Base-by-base conservation (phyloP, 768 basidiomycete species). In the Auricularia sp. region DNA sequence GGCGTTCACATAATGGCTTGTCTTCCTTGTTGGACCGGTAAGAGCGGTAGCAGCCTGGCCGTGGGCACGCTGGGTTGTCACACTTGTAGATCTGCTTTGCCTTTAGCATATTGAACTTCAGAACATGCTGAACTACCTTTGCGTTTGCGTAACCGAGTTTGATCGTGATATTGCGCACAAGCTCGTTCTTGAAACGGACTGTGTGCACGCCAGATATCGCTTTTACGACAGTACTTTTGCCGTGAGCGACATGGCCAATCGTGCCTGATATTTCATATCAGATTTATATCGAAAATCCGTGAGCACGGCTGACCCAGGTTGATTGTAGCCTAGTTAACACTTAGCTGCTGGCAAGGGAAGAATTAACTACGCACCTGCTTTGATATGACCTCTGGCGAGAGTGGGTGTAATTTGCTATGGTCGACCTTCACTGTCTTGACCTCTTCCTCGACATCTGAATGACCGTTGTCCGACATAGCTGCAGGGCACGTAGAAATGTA, bases 111-210 rank as follows among this genome's bases (percentile, higher is more conserved):
- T 6, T 61, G 47, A 36, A 21, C 58, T 61, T 29, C 44, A 14
- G 18, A 39, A 59, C 29, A 61, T 16, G 60, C 21, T n/a, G 12
- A 42, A 29, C 11, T 35, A 95, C 94, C 79, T 98, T 99, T 53
- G 97, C 97, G 71, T 99, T 99, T 58, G 97, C 97, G 74, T 98
- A 99, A 66, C 97, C 97, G 59, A 99, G 84, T 80, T 99, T 98
- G 79, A 99, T 99, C 23, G 96, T 99, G 71, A 98, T 99, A 77
- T 99, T 99, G 67, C 96, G 82, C 66, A 98, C 97, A 64, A 98
- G 85, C 77, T 99, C 97, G 76, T 98, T 98, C 82, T 99, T 99
- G 78, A 99, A 98, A 70, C 96, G 85, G 59, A 98, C 97, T 18
- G 97, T 98, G 85, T 91, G 90, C 18, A 98, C 96, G 6, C 97